Conservation (phyloP, 2,329 filamentous ascomycete species). For the Sporothrix protearum region DNA sequence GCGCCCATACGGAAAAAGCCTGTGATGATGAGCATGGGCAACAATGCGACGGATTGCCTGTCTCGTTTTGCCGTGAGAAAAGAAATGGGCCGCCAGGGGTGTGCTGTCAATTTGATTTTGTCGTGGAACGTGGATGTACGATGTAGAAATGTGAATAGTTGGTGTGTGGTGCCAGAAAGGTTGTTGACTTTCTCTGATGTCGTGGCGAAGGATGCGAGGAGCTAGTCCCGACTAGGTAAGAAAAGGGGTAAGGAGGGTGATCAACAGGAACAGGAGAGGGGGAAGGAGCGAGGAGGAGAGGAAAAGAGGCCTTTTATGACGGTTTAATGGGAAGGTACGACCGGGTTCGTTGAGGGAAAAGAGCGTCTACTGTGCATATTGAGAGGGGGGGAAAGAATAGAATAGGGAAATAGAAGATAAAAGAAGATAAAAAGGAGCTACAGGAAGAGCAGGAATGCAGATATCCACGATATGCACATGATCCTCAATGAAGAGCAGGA, state of each 20-base stretch:
- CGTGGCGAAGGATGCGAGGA: background rate
- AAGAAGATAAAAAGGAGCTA: background rate
- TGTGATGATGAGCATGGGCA: background rate
- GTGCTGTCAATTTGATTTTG: background rate
- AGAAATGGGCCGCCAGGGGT: background rate
- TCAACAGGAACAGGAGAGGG: conserved; percentile 3
- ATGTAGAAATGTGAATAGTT: background rate
- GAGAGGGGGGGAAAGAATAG: too few relatives aligned
- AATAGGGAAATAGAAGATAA: too few relatives aligned
- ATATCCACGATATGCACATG: background rate
- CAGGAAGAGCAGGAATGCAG: background rate
- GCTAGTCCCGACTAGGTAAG: background rate
- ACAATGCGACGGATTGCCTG: background rate
- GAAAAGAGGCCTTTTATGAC: background rate
- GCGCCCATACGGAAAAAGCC: background rate
- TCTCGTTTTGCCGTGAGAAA: background rate
- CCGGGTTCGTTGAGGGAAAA: background rate
- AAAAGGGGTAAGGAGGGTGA: background rate
- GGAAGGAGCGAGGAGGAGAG: conserved; percentile 3
- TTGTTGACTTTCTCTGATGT: background rate
- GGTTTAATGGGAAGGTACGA: background rate
- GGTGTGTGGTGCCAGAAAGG: background rate
- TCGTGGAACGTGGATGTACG: background rate
- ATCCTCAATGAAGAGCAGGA: background rate
- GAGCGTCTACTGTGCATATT: too few relatives aligned